phyloP scores from a whole-genome alignment of 805 yeast species.

The Candida mattraensis region DNA sequence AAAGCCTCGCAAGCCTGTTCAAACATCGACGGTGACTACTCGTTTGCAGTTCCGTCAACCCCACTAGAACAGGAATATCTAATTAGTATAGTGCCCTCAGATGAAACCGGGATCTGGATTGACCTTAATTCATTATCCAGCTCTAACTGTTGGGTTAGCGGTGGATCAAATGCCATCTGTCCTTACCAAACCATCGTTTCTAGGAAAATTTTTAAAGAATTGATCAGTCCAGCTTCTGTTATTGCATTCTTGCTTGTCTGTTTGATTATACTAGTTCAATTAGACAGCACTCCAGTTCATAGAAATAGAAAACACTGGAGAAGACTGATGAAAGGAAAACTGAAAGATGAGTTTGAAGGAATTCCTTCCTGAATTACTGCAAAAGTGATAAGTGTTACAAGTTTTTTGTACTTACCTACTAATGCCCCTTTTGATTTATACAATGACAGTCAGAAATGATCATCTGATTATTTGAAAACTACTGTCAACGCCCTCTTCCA shows the following conservation, averaged over 20 bases:
- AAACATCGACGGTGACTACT: constrained; percentile 25
- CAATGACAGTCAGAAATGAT: constrained; percentile 2
- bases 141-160: constrained; percentile 78
- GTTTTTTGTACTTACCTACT: constrained; percentile 4
- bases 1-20: constrained; percentile 35
- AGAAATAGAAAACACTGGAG: constrained; percentile 68
- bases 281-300: constrained; percentile 66
- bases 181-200: constrained; percentile 67
- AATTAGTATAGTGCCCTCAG: constrained; percentile 15
- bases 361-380: constrained; percentile 61
- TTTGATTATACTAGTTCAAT: constrained; percentile 53
- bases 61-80: constrained; percentile 45
- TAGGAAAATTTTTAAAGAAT: constrained; percentile 54
- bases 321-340: constrained; percentile 50
- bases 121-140: constrained; percentile 77
- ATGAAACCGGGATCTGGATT: constrained; percentile 61
- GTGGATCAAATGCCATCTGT: constrained; percentile 75
- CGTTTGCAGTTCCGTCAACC: constrained; percentile 49
- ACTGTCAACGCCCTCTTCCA: constrained; percentile 51
- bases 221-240: constrained; percentile 66
- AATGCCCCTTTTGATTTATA: constrained; percentile 1
- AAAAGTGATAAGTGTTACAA: constrained; percentile 8
- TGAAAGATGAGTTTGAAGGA: constrained; percentile 76
- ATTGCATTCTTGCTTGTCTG: constrained; percentile 54
- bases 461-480: constrained; percentile 29